These are phyloP conservation scores for Rhododendron ferrugineum DNA, from an alignment of 148 eudicot species.

Conservation along the genomic window DNA sequence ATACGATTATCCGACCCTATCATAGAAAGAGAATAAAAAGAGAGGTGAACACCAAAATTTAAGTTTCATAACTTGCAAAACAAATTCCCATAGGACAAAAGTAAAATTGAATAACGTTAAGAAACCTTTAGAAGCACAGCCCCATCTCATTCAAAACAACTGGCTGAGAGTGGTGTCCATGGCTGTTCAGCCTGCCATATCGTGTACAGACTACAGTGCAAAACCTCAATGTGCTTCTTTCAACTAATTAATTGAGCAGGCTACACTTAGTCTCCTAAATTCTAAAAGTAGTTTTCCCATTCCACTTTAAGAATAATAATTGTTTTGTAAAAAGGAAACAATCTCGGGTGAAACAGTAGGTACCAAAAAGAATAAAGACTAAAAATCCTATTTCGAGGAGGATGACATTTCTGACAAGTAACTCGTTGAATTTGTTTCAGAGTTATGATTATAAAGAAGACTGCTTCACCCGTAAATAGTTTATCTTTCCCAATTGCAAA, in stretches of 20 bases:
- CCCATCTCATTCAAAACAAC: not conserved
- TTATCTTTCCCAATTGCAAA: not conserved
- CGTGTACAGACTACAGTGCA: not conserved
- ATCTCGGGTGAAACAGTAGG: not conserved
- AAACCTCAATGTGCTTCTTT: not conserved
- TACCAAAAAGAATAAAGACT: not conserved
- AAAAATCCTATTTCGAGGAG: not conserved
- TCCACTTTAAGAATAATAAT: not conserved
- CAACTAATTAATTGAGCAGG: not conserved
- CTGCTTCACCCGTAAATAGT: not conserved
- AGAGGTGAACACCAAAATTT: not conserved
- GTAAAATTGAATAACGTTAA: not conserved
- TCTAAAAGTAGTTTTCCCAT: not conserved
- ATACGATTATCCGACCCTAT: conserved; percentile 83
- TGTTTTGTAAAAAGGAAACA: not conserved
- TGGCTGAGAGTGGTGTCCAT: not conserved
- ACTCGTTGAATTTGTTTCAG: not conserved
- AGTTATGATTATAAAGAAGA: not conserved
- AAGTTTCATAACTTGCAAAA: not conserved
- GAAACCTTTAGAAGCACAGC: not conserved
- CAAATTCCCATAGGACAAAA: not conserved
- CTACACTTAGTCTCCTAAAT: not conserved
- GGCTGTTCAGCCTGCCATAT: not conserved
- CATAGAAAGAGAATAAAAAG: not conserved
- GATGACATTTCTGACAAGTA: not conserved